Evolutionary conservation across 202 grass and related monocot species (phyloP).

Genomic region (Panicum hallii): DNA sequence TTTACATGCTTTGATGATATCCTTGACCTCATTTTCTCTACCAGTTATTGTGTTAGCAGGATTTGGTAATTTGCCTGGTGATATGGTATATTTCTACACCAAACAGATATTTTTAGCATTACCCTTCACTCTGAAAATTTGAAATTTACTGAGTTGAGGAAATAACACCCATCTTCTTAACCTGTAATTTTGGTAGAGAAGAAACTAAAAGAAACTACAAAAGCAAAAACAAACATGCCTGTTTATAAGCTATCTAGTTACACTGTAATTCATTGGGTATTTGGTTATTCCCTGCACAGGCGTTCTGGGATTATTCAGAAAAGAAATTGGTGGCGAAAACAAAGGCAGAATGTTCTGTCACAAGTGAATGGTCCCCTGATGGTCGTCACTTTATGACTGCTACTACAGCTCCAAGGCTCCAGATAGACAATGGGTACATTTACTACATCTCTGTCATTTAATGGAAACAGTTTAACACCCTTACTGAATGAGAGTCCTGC

Average conservation of each 20-base stretch:
- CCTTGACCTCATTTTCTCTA: constrained; percentile 62
- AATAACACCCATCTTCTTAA: constrained; percentile 13
- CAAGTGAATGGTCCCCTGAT: constrained; percentile 96
- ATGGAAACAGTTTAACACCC: constrained; percentile 43
- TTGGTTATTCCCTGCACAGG: constrained; percentile 50
- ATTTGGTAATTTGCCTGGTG: constrained; percentile 96
- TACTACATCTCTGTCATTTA: constrained; percentile 37
- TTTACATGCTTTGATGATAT: constrained; percentile 27
- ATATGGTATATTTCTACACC: constrained; percentile 72
- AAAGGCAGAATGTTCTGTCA: constrained; percentile 96
- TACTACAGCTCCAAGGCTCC: constrained; percentile 91
- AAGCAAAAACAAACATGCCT: constrained; percentile 8
- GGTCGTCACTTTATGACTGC: constrained; percentile 94
- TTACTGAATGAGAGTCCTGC: constrained; percentile 39
- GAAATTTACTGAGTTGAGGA: constrained; percentile 5
- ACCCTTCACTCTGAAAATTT: not conserved
- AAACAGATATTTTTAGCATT: constrained; percentile 15
- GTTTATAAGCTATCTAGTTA: constrained; percentile 12
- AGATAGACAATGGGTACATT: constrained; percentile 87
- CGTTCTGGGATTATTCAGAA: constrained; percentile 90
- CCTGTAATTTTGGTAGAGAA: constrained; percentile 4
- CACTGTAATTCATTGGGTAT: constrained; percentile 25
- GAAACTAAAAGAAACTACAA: not conserved
- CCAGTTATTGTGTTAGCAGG: constrained; percentile 90
- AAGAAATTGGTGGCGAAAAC: constrained; percentile 84